Evolutionary conservation across 129 eudicot genomes (phyloP), one percentile per base, ranked within the genome.

Genomic region (Glebionis coronaria): DNA sequence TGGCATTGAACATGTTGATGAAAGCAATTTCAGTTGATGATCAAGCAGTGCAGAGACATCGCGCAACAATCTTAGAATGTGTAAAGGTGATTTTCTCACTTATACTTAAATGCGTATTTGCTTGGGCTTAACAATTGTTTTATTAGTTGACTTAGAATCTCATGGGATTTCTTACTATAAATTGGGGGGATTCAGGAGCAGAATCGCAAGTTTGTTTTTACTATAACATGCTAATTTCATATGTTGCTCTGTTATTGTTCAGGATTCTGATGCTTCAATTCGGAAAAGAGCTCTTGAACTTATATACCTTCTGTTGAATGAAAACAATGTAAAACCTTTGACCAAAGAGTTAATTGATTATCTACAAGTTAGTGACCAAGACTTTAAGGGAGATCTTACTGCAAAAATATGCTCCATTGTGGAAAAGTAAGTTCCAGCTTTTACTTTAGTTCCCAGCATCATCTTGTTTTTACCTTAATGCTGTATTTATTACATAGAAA

Each of bases 261-360:
- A 94, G 99, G 99, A 94, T 87, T 84, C 95, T 76, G 99, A 94
- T 94, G 90, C 97, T 77, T 94, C 99, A 58, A 94, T 94, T 65
- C 95, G 99, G 72, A 89, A 84, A 84, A 87, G 99, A 80, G 99
- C 99, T 73, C 88, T 94, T 80, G 99, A 94, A 70, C 99, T 94
- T 79, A 82, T 87, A 58, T 94, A 87, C 82, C 88, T 94, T 77
- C 78, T 94, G 53, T 88, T 84, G 25, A 94, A 94, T 79, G 99
- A 94, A 77, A 87, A 74, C 73, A 94, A 94, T 79, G 99, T 82
- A 59, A 85, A 84, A 73, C 77, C 93, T 83, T 71, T 90, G 87
- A 82, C 97, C 11, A 94, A 82, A 70, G 99, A 94, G 83, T 83
- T 94, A 46, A 88, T 87, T 55, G 99, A 94, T 57, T 85, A 90